Evolutionary conservation across 192 early-diverging fungal genomes (phyloP), one percentile per base, ranked within the genome.

Genomic region (Backusella psychrophila): DNA sequence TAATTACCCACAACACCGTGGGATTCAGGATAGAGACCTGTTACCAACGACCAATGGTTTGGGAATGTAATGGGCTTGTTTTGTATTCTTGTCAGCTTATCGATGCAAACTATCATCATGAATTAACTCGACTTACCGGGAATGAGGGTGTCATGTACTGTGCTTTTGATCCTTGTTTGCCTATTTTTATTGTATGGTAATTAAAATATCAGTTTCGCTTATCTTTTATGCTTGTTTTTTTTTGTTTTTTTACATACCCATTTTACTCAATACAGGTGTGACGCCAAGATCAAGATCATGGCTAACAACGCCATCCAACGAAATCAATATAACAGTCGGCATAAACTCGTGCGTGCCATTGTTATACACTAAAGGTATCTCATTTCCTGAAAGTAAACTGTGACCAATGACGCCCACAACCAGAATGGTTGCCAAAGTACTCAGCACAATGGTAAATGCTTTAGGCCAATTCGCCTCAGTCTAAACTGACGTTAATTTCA

Each of bases 1-100:
- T 82, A 83, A 74, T 94, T 94, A 74, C 85, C 91, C 19, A 98
- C 93, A 70, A 98, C 95, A n/a, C 97, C 97, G 77, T 98, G 96
- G 5, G 90, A 85, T 65, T 94, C 93, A 8, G 96, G 96, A 78
- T 96, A 97, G 41, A 98, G 80, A 6, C 97, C 96, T 11, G 97
- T 97, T 21, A 89, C 92, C 59, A 98, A 83, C 1, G 93, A 88
- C 80, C 95, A 97, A 83, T 98, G 97, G 83, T 98, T 98, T 15
- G 96, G 94, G 76, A 96, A 97, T 0, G 97, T 97, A 46, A 94
- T 85, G 69, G 85, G 88, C 84, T 87, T 36, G 65, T 46, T 8
- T 15, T 5, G n/a, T 63, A 71, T 38, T 0, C 0, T 39, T 7
- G 33, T 42, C 65, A 67, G 23, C n/a, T 39, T 31, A 76, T 34